Conservation (phyloP, 306 rosid species). For the Chamaecrista fasciculata region DNA sequence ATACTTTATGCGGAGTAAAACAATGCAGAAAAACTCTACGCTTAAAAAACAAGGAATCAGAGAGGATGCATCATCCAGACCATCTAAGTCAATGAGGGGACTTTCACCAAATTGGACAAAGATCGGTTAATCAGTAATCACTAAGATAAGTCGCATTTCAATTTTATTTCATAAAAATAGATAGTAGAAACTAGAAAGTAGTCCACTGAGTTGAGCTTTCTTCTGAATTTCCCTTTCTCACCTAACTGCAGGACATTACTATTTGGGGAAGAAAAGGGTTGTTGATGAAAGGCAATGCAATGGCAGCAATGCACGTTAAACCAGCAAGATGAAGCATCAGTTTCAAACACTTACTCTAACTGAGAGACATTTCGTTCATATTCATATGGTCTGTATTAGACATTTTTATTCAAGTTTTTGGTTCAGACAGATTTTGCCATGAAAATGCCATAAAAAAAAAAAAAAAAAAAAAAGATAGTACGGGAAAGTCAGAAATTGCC, state of each 20-base stretch:
- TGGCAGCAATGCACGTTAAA: too few relatives aligned
- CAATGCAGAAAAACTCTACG: too few relatives aligned
- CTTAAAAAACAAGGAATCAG: conserved; percentile 8
- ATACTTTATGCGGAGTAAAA: too few relatives aligned
- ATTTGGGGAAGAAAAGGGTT: not conserved
- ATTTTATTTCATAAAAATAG: not conserved
- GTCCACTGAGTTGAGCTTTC: conserved; percentile 99
- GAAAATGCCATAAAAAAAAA: not conserved
- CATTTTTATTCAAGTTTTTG: too few relatives aligned
- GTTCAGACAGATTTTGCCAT: too few relatives aligned
- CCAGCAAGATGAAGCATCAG: not conserved
- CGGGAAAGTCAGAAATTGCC: too few relatives aligned
- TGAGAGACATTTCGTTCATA: not conserved
- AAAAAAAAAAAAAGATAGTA: not conserved
- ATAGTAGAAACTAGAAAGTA: conserved; percentile 46
- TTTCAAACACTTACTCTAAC: not conserved
- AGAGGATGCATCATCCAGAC: conserved; percentile 2
- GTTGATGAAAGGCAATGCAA: not conserved
- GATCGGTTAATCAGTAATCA: conserved; percentile 8
- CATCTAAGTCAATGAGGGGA: not conserved
- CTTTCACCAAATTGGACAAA: not conserved
- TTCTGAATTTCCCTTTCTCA: conserved; percentile 77
- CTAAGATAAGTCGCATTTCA: conserved; percentile 7
- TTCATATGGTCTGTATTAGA: not conserved
- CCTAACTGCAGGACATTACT: conserved; percentile 46